Percentiles rank a stretch among this genome's conserved stretches.
Evolutionary conservation across 2,329 filamentous ascomycete species (phyloP).

Genomic region (Ascochyta fabae): DNA sequence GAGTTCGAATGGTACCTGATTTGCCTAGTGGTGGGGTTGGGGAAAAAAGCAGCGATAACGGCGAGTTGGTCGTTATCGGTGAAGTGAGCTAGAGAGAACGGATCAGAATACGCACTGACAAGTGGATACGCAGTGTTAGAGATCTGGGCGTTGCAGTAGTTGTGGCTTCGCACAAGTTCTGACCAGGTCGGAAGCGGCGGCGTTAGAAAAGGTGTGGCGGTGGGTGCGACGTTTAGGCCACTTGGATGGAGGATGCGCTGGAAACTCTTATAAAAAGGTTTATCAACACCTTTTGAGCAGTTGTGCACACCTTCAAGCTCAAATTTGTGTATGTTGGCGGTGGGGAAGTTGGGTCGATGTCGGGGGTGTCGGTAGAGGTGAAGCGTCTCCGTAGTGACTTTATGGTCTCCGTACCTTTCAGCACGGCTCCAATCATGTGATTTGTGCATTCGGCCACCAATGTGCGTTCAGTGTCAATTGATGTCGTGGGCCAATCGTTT

Average conservation of each 20-base stretch:
- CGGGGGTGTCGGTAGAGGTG: slow-evolving; percentile 13
- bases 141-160: neutral
- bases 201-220: neutral
- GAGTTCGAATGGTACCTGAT: neutral
- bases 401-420: slow-evolving; percentile 8
- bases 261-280: neutral
- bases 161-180: neutral
- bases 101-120: neutral
- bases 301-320: neutral
- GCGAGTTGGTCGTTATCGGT: neutral
- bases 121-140: too few species aligned
- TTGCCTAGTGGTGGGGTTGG: slow-evolving; percentile 10
- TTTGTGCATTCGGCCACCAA: neutral
- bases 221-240: slow-evolving; percentile 9
- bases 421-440: slow-evolving; percentile 12
- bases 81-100: neutral
- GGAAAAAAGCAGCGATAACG: slow-evolving; percentile 7
- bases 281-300: neutral
- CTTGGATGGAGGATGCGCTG: slow-evolving; percentile 5
- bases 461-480: neutral
- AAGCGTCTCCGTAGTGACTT: slow-evolving; percentile 8
- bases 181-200: neutral
- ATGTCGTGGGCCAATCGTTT: neutral
- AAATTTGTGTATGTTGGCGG: slow-evolving; percentile 1
- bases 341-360: neutral